phyloP scores from a whole-genome alignment of 75 land plant genomes.

The Picea sitchensis region DNA sequence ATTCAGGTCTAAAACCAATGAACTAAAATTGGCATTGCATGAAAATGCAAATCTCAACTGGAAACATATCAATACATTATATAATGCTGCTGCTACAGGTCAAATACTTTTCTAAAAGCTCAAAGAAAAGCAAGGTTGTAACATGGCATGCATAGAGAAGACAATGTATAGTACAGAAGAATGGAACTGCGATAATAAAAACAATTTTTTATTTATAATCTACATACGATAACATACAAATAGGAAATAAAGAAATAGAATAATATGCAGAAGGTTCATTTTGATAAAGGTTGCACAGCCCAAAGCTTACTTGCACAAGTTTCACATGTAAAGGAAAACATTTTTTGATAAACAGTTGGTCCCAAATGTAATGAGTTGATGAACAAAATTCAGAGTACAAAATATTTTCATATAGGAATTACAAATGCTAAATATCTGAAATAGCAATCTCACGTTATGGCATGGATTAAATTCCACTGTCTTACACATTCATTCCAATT shows the following conservation, averaged over 20 bases:
- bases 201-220: not conserved
- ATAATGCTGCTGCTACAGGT: no score
- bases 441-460: no score
- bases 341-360: not conserved
- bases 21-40: constrained; percentile 1
- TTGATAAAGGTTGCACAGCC: not conserved
- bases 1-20: not conserved
- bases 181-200: not conserved
- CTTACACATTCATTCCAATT: no score
- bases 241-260: not conserved
- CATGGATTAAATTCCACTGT: no score
- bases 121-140: not conserved
- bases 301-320: not conserved
- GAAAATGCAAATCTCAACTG: not conserved
- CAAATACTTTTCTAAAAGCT: not conserved
- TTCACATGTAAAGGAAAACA: not conserved
- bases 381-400: not conserved
- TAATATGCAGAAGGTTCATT: not conserved
- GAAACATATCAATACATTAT: not conserved
- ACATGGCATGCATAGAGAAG: not conserved
- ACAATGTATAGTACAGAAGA: not conserved
- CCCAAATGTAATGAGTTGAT: not conserved
- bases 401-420: not conserved
- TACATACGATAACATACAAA: not conserved
- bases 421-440: not conserved